Evolutionary conservation across 2,329 filamentous ascomycete genomes (phyloP), one percentile per base, ranked within the genome.

Genomic region (Colletotrichum agaves): DNA sequence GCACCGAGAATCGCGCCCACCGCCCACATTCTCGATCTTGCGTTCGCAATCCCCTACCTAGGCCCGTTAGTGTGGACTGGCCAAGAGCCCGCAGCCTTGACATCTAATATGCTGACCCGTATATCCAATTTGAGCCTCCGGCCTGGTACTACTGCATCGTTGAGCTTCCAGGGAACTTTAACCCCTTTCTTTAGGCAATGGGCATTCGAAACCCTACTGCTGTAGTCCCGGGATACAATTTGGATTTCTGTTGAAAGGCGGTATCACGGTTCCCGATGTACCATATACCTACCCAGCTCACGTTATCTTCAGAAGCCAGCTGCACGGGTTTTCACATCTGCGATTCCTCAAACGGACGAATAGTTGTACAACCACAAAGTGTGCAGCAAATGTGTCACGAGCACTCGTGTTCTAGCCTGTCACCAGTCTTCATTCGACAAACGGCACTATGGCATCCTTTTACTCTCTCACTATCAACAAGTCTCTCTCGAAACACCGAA

Each of bases 361-460:
- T 37, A 35, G 44, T 39, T 44, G 49, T 55, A 43, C 55, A 31
- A 50, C 39, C 6, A 17, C 19, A 56, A 13, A 31, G 33, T 13
- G 27, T 56, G 61, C 37, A 66, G 43, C 44, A 49, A 27, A 23
- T 21, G 61, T 60, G 61, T 43, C 4, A 65, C 65, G 17, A 46
- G 43, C 44, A 55, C 39, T 65, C 61, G 61, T 68, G 61, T 60
- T 21, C 19, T 44, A 56, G 39, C 47, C 55, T 59, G 23, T 68
- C 41, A 58, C n/a, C 47, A 43, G 47, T 53, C 53, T 35, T 37
- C 43, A 8, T 39, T 55, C 41, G 27, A 7, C 35, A 41, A 23
- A 55, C 47, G 21, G 35, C 55, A 65, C 50, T 39, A 50, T 41
- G 37, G 53, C 19, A 27, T 56, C 33, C 50, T 39, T 46, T 35